Evolutionary conservation across 2,329 filamentous ascomycete species (phyloP).

Genomic region (Talaromyces sp.): DNA sequence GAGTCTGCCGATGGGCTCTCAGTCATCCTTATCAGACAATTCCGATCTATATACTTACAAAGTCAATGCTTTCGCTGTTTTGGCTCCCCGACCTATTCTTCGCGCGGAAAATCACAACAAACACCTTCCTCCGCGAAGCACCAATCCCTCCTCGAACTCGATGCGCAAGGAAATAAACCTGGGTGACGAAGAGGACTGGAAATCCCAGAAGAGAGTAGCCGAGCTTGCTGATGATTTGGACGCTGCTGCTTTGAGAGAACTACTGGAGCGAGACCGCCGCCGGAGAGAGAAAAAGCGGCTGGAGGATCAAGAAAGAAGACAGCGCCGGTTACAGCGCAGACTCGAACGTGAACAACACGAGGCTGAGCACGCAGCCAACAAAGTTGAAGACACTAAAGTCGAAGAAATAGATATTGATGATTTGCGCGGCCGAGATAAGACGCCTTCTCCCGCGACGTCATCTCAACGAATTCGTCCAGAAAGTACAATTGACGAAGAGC

Average conservation of each 20-base stretch:
- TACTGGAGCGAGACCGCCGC: constrained; percentile 85
- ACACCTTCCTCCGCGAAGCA: constrained; percentile 47
- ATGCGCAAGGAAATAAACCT: constrained; percentile 52
- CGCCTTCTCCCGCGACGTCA: constrained; percentile 18
- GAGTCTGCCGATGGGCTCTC: constrained; percentile 68
- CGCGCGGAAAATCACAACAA: constrained; percentile 59
- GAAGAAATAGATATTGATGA: constrained; percentile 14
- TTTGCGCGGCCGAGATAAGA: constrained; percentile 17
- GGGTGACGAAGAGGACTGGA: constrained; percentile 59
- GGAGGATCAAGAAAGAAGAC: constrained; percentile 63
- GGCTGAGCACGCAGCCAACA: constrained; percentile 1
- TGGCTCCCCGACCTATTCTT: constrained; percentile 80
- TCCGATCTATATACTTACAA: constrained; percentile 75
- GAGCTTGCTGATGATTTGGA: constrained; percentile 79
- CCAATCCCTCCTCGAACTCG: constrained; percentile 48
- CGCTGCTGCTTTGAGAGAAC: constrained; percentile 75
- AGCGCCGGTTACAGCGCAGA: constrained; percentile 44
- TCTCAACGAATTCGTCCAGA: constrained; percentile 10
- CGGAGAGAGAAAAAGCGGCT: constrained; percentile 71
- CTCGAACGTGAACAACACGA: constrained; percentile 53
- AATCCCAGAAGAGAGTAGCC: constrained; percentile 61
- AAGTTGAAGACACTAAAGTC: background rate
- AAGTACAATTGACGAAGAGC: background rate
- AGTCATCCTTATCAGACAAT: constrained; percentile 71
- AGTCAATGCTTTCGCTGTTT: constrained; percentile 73